Percentiles rank a stretch among this genome's conserved stretches.
phyloP scores from a whole-genome alignment of 495 filamentous ascomycete genomes.

The Aspergillus egyptiacus region DNA sequence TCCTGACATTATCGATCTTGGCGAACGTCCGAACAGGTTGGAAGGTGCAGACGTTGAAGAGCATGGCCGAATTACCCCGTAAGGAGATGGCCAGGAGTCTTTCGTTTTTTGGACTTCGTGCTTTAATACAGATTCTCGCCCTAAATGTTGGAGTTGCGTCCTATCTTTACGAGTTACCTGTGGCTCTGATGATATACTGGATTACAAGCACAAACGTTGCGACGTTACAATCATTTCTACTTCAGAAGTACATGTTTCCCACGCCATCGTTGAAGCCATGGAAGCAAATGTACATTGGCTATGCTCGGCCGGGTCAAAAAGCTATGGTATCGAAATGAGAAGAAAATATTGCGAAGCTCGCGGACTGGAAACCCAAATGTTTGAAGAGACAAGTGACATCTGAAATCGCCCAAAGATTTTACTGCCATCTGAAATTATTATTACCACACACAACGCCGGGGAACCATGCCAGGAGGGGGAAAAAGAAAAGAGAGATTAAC shows the following conservation, averaged over 20 bases:
- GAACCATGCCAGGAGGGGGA: not conserved
- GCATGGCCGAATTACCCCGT: slow-evolving; percentile 25
- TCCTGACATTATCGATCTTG: slow-evolving; percentile 41
- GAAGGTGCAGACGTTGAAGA: slow-evolving; percentile 16
- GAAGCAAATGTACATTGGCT: slow-evolving; percentile 17
- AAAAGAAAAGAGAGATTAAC: not conserved
- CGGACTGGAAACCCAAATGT: not conserved
- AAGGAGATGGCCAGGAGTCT: slow-evolving; percentile 20
- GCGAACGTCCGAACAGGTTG: slow-evolving; percentile 32
- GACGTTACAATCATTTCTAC: slow-evolving; percentile 31
- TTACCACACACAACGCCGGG: no score
- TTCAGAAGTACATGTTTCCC: slow-evolving; percentile 34
- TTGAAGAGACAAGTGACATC: not conserved
- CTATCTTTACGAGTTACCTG: slow-evolving; percentile 44
- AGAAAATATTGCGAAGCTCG: not conserved
- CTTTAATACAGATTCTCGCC: slow-evolving; percentile 27
- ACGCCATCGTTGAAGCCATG: slow-evolving; percentile 20
- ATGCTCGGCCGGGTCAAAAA: slow-evolving; percentile 5
- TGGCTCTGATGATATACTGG: slow-evolving; percentile 70
- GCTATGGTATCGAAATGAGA: not conserved
- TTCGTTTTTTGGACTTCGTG: slow-evolving; percentile 18
- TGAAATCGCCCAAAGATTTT: not conserved
- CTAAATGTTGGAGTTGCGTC: slow-evolving; percentile 28
- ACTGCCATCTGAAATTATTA: no score
- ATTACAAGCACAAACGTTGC: slow-evolving; percentile 46